Base-by-base conservation (phyloP, 768 basidiomycete genomes). In the Naganishia kalamii region DNA sequence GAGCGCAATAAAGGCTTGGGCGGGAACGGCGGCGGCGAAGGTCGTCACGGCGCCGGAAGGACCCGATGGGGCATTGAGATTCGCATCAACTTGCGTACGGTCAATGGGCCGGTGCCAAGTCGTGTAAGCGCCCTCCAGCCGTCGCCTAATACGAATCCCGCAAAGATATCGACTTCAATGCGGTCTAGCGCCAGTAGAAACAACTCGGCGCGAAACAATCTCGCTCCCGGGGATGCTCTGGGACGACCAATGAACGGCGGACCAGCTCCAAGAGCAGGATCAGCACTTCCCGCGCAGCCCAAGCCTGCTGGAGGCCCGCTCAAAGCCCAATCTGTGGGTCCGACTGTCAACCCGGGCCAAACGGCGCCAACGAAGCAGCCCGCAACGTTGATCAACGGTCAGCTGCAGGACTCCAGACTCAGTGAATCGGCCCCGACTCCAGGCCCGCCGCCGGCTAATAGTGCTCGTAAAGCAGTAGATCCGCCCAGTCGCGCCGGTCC, bases 61-160 rank as follows among this genome's bases (percentile, higher is more conserved):
- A 48, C 32, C 19, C 25, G 60, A 61, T 46, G 46, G 62, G 62
- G 30, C 27, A 29, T 64, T 46, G 29, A 52, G n/a, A 30, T 43
- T 23, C 33, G 63, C 29, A 33, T 64, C 25, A 52, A 64, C 37
- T 30, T 64, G 29, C 25, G 50, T 27, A 33, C 49, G 3, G 49
- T 52, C 33, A 64, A 44, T 32, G 63, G 50, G 19, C 40, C 63
- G 2, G 25, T 52, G 50, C 60, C 27, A 4, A 61, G 60, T n/a
- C 29, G 29, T 43, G 10, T 43, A 1, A 44, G 23, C 32, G 13
- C 44, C 17, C 37, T 57, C 23, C 33, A 37, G 23, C 35, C 35
- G 35, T 57, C 35, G 3, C 54, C 54, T 12, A 57, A 19, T 3
- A 15, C 40, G 54, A 57, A 41, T 25, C 35, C 35, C 13, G 54